Evolutionary conservation across 2,329 filamentous ascomycete species (phyloP), one percentile per base, ranked within the genome.

Genomic region (Phyllosticta ampelicida): DNA sequence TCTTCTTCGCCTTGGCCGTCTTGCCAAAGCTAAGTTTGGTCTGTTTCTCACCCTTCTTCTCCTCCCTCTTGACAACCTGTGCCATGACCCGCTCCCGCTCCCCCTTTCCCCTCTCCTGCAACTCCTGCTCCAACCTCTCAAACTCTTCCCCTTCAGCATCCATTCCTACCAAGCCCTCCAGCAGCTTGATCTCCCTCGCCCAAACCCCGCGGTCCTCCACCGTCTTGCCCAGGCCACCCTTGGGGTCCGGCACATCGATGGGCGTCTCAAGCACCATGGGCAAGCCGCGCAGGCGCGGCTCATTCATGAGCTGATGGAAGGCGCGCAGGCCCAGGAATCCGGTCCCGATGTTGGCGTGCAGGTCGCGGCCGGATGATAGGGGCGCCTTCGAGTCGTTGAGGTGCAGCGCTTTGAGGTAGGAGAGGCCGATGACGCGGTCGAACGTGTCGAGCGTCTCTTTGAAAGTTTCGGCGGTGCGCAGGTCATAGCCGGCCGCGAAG

Each of bases 211-310:
- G 89, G 71, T 96, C 90, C 67, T 95, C 87, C 44, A 85, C 71
- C 1, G 67, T 70, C 58, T 73, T 73, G 62, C 70, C 86, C 86
- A 53, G 21, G 5, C 23, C 23, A 50, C 86, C 86, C 62, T 85
- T 78, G 53, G 78, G 74, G 18, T 81, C 84, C 51, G 83, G 82
- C 44, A 80, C 79, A 61, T 95, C 89, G 62, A 94, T 92, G 5
- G 94, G 94, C n/a, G 94, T 99, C 76, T 99, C 94, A 8, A 99
- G 80, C 1, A 99, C 85, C 83, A 99, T 90, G 3, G 94, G 94
- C 66, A 96, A 73, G 23, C 83, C 83, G 64, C 87, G 81, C 60
- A 97, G 87, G 1, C 83, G 77, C 23, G 80, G 77, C 66, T 90
- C 84, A 71, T 97, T 97, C 78, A 97, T 86, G 60, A 99, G 76